Evolutionary conservation across 805 yeast species (phyloP).

Genomic region (Saccharomycodes ludwigii): DNA sequence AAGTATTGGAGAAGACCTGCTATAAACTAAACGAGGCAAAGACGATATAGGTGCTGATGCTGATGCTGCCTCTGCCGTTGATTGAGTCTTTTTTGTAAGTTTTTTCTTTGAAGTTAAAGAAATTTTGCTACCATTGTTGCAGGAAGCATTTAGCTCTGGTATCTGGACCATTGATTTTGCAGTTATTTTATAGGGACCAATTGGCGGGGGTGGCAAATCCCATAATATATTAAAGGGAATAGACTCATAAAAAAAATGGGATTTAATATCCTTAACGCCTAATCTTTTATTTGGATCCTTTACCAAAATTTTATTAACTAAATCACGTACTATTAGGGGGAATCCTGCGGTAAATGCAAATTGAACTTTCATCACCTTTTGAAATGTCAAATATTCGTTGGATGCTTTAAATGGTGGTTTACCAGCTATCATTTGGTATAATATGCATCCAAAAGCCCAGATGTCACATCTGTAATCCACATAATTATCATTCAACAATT

Average conservation of each 20-base stretch:
- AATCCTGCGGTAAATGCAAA: slow-evolving; percentile 80
- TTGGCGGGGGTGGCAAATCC: slow-evolving; percentile 46
- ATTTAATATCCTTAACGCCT: slow-evolving; percentile 42
- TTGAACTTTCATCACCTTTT: slow-evolving; percentile 67
- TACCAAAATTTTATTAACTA: slow-evolving; percentile 56
- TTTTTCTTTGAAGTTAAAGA: slow-evolving; percentile 9
- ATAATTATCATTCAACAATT: slow-evolving; percentile 57
- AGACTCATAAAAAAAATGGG: slow-evolving; percentile 49
- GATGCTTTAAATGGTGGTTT: slow-evolving; percentile 79
- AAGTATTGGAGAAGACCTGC: not conserved
- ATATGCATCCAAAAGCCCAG: slow-evolving; percentile 98
- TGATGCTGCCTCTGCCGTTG: slow-evolving; percentile 11
- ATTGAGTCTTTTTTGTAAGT: too few species aligned
- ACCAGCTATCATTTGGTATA: slow-evolving; percentile 93
- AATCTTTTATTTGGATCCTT: slow-evolving; percentile 54
- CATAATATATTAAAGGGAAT: slow-evolving; percentile 50
- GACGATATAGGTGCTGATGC: not conserved
- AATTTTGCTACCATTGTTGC: slow-evolving; percentile 13
- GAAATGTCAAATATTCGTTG: slow-evolving; percentile 71
- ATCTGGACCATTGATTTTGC: slow-evolving; percentile 73
- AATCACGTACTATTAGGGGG: slow-evolving; percentile 59
- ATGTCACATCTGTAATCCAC: slow-evolving; percentile 90
- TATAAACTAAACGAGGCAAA: too few species aligned
- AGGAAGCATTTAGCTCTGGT: slow-evolving; percentile 34
- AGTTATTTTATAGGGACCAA: slow-evolving; percentile 59